These are phyloP conservation scores for Eimeria maxima DNA, from an alignment of 169 alveolate genomes.

Conservation along the genomic window DNA sequence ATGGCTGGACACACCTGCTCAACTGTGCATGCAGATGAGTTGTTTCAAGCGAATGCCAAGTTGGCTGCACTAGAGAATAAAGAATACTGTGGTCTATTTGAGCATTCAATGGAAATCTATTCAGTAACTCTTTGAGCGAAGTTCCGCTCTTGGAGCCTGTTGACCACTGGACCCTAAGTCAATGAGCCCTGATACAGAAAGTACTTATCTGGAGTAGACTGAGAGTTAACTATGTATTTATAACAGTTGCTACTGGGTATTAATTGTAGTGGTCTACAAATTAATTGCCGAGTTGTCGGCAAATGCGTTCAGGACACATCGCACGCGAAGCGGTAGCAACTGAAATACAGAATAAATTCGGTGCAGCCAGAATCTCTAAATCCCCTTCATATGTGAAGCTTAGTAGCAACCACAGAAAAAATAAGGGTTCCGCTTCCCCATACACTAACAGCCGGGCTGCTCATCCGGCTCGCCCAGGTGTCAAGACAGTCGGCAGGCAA, in stretches of 20 bases:
- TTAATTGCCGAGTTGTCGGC: not conserved
- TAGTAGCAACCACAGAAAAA: not conserved
- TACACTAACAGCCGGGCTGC: not conserved
- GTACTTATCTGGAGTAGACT: not conserved
- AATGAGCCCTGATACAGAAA: not conserved
- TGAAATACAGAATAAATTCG: not conserved
- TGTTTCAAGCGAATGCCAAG: not conserved
- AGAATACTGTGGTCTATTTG: not conserved
- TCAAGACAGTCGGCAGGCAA: not conserved
- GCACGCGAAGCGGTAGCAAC: not conserved
- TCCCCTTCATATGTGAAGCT: not conserved
- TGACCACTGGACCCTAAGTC: not conserved
- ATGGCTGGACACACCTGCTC: constrained; percentile 16
- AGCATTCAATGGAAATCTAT: not conserved
- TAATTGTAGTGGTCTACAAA: not conserved
- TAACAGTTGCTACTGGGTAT: not conserved
- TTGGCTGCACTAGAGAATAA: not conserved
- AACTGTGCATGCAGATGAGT: not conserved
- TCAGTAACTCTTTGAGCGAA: not conserved
- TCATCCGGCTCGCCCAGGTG: not conserved
- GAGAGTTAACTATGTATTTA: not conserved
- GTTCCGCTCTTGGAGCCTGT: not conserved
- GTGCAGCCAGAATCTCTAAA: not conserved
- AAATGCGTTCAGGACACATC: not conserved
- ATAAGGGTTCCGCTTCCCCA: not conserved